These are phyloP conservation scores for Sporothrix phasma DNA, from an alignment of 2,329 filamentous ascomycete species.

Conservation along the genomic window DNA sequence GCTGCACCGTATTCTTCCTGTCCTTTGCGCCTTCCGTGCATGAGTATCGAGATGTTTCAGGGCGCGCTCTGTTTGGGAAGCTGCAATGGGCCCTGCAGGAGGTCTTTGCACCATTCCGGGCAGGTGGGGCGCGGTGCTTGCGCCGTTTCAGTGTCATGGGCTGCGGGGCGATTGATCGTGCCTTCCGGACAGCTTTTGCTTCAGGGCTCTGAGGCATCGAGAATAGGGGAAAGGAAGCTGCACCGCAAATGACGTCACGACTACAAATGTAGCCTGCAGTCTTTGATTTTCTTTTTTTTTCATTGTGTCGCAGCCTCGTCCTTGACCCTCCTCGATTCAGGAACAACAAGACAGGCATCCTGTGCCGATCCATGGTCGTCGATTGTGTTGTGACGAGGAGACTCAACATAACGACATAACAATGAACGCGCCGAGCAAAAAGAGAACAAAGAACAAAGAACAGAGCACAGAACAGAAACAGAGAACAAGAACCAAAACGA, in stretches of 20 bases:
- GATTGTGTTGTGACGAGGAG: no score
- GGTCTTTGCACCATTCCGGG: not conserved
- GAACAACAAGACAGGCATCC: no score
- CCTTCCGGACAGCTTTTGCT: not conserved
- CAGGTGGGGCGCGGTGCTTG: not conserved
- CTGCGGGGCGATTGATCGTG: not conserved
- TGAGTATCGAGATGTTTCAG: no score
- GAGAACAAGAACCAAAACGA: not conserved
- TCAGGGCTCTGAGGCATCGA: not conserved
- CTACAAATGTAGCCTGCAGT: no score
- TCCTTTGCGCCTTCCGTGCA: not conserved
- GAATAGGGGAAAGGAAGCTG: not conserved
- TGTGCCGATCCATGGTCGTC: no score
- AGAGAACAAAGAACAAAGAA: not conserved
- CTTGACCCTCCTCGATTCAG: no score
- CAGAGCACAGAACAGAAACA: not conserved
- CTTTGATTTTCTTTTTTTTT: no score
- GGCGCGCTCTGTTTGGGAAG: not conserved
- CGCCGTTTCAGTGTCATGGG: not conserved
- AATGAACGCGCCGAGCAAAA: not conserved
- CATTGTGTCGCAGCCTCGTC: no score
- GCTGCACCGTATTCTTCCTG: not conserved
- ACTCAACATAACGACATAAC: no score
- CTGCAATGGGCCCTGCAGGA: not conserved
- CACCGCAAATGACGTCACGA: not conserved